Evolutionary conservation across 371 early-diverging fungal species (phyloP).

Genomic region (Syncephalis fuscata): DNA sequence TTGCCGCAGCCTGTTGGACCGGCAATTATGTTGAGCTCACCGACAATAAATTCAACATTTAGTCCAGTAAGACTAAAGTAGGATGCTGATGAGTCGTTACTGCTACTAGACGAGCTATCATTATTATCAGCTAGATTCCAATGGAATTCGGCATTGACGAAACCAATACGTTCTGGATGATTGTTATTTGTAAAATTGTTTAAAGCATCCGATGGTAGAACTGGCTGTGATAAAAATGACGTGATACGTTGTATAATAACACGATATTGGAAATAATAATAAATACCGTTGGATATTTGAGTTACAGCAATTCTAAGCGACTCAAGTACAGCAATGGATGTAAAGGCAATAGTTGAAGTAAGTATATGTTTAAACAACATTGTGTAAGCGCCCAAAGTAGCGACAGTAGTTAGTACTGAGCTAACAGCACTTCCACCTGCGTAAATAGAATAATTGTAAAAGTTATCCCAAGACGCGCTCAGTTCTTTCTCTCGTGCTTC

Average conservation of each 20-base stretch:
- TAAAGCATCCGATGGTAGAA: too few relatives aligned
- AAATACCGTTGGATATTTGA: constrained; percentile 29
- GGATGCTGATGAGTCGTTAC: constrained; percentile 11
- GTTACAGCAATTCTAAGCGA: constrained; percentile 33
- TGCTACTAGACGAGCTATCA: constrained; percentile 8
- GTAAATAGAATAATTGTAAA: constrained; percentile 21
- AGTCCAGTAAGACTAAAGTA: constrained; percentile 23
- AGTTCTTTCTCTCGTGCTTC: constrained; percentile 30
- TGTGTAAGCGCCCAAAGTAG: constrained; percentile 33
- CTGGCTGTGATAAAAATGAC: constrained; percentile 31
- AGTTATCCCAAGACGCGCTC: constrained; percentile 14
- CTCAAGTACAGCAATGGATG: constrained; percentile 33
- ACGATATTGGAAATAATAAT: constrained; percentile 25
- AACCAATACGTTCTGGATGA: constrained; percentile 25
- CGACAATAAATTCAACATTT: constrained; percentile 29
- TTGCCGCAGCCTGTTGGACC: constrained; percentile 50
- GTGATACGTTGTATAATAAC: constrained; percentile 32
- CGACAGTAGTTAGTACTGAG: constrained; percentile 30
- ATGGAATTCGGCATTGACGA: constrained; percentile 23
- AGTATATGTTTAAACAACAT: constrained; percentile 30
- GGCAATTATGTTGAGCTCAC: constrained; percentile 37
- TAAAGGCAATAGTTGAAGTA: constrained; percentile 40
- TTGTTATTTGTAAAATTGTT: too few relatives aligned
- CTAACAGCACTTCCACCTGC: constrained; percentile 20
- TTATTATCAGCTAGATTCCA: constrained; percentile 20